Base-by-base conservation (phyloP, 805 yeast genomes). In the Pichia gijzeniarum region DNA sequence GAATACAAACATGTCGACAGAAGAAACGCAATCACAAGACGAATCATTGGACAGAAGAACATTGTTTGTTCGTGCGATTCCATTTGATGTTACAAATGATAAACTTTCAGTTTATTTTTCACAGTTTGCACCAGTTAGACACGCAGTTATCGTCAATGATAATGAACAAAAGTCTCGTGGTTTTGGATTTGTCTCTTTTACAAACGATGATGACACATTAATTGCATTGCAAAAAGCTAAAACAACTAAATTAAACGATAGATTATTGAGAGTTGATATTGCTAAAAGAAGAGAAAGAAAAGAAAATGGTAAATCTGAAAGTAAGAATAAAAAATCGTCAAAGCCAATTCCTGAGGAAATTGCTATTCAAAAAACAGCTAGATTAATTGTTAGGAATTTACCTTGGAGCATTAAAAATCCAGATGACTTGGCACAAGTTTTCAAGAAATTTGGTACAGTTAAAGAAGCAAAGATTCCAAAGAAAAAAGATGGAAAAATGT, bases 331-430 rank as follows among this genome's bases (percentile, higher is more conserved):
- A 8, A 40, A 32, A n/a, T 40, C 40, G 25, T n/a, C 40, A 3
- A 38, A 25, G 10, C 9, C 42, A 32, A 25, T 43, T 14, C 49
- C 59, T 7, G 61, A 59, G 39, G 41, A 53, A 17, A 43, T 44
- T 31, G 58, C 57, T 1, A 34, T 60, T 43, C 50, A 54, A 33
- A 82, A 95, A 63, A 78, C 83, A 53, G 90, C 98, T 3, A 79
- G 96, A 55, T 69, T 93, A 48, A 89, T 93, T 54, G 73, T 93
- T 33, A 76, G 99, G 60, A 93, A 93, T 62, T 75, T 93, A 64
- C 99, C 99, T 12, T 93, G 99, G 99, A 82, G 96, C 14, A 81
- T 93, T 38, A 79, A 91, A 60, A 80, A 82, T 49, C 82, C 95
- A 4, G 78, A 78, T 4, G 79, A 77, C 45, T 71, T 93, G 57